These are phyloP conservation scores for Fusarium praegraminearum DNA, from an alignment of 2,329 filamentous ascomycete species.

Conservation along the genomic window DNA sequence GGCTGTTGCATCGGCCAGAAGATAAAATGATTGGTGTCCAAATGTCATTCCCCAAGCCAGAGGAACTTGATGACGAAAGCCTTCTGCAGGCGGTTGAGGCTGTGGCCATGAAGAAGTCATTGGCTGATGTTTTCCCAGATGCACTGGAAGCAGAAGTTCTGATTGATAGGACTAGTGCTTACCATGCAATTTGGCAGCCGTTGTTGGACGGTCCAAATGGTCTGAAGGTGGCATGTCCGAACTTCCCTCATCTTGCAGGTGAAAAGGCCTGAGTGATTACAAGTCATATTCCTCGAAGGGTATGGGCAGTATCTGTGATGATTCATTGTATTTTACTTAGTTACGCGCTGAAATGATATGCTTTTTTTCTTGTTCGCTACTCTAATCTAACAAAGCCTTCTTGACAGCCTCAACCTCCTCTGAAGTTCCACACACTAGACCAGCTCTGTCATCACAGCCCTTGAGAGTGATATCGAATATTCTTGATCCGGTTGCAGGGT, in stretches of 20 bases:
- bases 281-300: background rate
- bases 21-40: conserved; percentile 35
- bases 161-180: conserved; percentile 30
- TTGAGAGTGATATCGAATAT: conserved; percentile 56
- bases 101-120: background rate
- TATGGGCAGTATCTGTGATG: background rate
- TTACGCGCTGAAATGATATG: background rate
- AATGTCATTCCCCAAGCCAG: conserved; percentile 23
- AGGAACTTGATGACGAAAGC: conserved; percentile 9
- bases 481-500: conserved; percentile 57
- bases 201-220: background rate
- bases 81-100: background rate
- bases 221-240: conserved; percentile 26
- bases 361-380: background rate
- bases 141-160: conserved; percentile 1
- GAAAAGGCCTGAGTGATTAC: background rate
- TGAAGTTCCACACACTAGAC: conserved; percentile 62
- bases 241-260: conserved; percentile 11
- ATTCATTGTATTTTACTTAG: background rate
- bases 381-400: conserved; percentile 29
- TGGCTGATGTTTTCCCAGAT: conserved; percentile 28
- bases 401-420: conserved; percentile 60
- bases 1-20: conserved; percentile 31
- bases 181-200: conserved; percentile 35
- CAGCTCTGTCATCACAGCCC: conserved; percentile 63